Base-by-base conservation (phyloP, 2,329 filamentous ascomycete species). In the Stenocarpella maydis region DNA sequence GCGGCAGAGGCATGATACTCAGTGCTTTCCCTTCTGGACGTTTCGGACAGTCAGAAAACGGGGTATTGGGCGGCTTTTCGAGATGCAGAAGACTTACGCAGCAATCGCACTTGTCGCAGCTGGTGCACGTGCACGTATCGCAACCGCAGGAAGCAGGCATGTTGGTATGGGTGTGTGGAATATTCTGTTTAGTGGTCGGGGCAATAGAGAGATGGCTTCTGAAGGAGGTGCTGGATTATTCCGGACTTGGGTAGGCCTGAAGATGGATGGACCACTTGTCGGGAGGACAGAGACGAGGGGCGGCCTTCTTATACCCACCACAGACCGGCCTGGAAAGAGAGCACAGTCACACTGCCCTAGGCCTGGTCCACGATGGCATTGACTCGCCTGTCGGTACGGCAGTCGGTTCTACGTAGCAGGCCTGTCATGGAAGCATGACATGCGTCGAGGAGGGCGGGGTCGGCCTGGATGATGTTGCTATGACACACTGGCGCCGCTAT, bases 101-200 rank as follows among this genome's bases (percentile, higher is more conserved):
- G 65, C 69, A 70, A 10, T 39, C 41, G 15, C 69, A 70, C 17
- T 64, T 41, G 31, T 67, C 58, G 28, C 69, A 70, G 58, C 49
- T 70, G 3, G 65, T 31, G 65, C 69, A 68, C 4, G 65, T 60
- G 50, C 69, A 68, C 19, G 41, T 52, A 4, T 54, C 60, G 43
- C 65, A 70, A 17, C 69, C 65, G 60, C 69, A 70, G 10, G 52
- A 45, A 34, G 65, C 65, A 55, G 69, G 58, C 69, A 70, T 68
- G n/a, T 39, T 68, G 43, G 19, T 9, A 19, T 58, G 21, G 5
- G 21, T 53, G 41, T 4, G 1, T 63, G 39, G 8, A 1, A 17
- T 26, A 8, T 28, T 54, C 15, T n/a, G 24, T 45, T 34, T 2
- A n/a, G 43, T 21, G 19, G 24, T 24, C 3, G 34, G 4, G 19